Evolutionary conservation across 495 filamentous ascomycete species (phyloP).

Genomic region (Pseudomonodictys pantanalensis): DNA sequence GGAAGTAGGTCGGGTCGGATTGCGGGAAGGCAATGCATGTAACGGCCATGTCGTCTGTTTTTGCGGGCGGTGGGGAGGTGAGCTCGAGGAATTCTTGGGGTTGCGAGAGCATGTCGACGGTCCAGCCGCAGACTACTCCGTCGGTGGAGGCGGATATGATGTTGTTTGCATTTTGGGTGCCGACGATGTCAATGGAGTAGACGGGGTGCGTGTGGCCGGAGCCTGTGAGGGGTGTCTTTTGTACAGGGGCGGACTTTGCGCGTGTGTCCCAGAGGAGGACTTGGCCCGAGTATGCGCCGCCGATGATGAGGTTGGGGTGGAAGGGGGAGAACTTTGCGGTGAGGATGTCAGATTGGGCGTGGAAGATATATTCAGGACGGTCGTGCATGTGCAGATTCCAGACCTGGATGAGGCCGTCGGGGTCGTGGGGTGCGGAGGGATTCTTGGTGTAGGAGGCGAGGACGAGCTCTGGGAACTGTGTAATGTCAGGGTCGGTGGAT

Average conservation of each 20-base stretch:
- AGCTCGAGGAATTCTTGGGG: constrained; percentile 91
- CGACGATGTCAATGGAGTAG: constrained; percentile 91
- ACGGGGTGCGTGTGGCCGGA: constrained; percentile 93
- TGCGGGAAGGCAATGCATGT: constrained; percentile 96
- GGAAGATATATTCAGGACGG: constrained; percentile 92
- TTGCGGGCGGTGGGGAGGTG: constrained; percentile 76
- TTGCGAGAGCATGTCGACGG: constrained; percentile 92
- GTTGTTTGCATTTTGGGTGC: constrained; percentile 98
- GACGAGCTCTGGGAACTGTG: constrained; percentile 83
- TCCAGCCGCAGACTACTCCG: constrained; percentile 94
- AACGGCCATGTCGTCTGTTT: constrained; percentile 91
- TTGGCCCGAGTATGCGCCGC: constrained; percentile 92
- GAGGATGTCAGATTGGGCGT: constrained; percentile 92
- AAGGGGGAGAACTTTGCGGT: constrained; percentile 96
- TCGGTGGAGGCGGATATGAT: constrained; percentile 95
- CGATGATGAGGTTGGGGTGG: constrained; percentile 92
- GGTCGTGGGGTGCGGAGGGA: constrained; percentile 89
- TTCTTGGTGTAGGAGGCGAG: constrained; percentile 96
- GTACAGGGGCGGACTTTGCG: constrained; percentile 74
- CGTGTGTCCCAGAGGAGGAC: constrained; percentile 98
- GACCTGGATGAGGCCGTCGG: constrained; percentile 88
- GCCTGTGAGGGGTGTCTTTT: constrained; percentile 92
- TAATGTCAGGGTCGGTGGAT: constrained; percentile 7
- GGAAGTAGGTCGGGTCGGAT: constrained; percentile 94
- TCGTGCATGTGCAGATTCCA: constrained; percentile 96